phyloP scores from a whole-genome alignment of 2,329 filamentous ascomycete species.

The Colletotrichum caudatum region DNA sequence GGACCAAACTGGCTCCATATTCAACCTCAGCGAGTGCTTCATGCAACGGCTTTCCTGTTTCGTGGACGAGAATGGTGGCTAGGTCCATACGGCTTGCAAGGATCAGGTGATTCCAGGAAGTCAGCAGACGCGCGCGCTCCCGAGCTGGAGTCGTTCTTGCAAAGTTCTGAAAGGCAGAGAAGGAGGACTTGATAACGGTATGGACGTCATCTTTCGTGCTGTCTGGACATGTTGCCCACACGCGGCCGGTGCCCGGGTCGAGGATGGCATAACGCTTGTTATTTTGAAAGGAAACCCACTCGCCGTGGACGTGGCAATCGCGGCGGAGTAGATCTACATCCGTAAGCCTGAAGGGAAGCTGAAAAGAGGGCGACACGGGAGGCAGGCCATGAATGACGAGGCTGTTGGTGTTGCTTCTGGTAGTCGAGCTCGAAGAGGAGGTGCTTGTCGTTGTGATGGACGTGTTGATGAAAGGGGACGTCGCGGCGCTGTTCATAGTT shows the following conservation, averaged over 20 bases:
- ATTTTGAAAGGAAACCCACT: slow-evolving; percentile 59
- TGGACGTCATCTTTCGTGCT: slow-evolving; percentile 57
- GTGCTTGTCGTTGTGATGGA: slow-evolving; percentile 26
- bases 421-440: slow-evolving; percentile 24
- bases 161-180: slow-evolving; percentile 54
- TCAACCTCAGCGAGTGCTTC: slow-evolving; percentile 68
- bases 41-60: slow-evolving; percentile 68
- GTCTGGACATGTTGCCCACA: slow-evolving; percentile 64
- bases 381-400: slow-evolving; percentile 21
- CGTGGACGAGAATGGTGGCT: slow-evolving; percentile 55
- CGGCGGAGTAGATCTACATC: slow-evolving; percentile 61
- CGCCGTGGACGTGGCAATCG: slow-evolving; percentile 63
- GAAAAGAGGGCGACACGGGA: slow-evolving; percentile 12
- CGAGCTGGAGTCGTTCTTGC: slow-evolving; percentile 53
- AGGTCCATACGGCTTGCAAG: slow-evolving; percentile 53
- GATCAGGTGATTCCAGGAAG: slow-evolving; percentile 54
- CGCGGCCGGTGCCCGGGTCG: slow-evolving; percentile 63
- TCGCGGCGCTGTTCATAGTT: slow-evolving; percentile 32
- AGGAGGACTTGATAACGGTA: slow-evolving; percentile 51
- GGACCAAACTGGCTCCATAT: slow-evolving; percentile 65
- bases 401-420: slow-evolving; percentile 18
- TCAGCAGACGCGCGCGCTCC: slow-evolving; percentile 51
- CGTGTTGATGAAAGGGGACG: slow-evolving; percentile 26
- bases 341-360: slow-evolving; percentile 57
- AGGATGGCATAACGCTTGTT: slow-evolving; percentile 64